These are phyloP conservation scores for Alternaria triticina DNA, from an alignment of 2,329 filamentous ascomycete species.

Conservation along the genomic window DNA sequence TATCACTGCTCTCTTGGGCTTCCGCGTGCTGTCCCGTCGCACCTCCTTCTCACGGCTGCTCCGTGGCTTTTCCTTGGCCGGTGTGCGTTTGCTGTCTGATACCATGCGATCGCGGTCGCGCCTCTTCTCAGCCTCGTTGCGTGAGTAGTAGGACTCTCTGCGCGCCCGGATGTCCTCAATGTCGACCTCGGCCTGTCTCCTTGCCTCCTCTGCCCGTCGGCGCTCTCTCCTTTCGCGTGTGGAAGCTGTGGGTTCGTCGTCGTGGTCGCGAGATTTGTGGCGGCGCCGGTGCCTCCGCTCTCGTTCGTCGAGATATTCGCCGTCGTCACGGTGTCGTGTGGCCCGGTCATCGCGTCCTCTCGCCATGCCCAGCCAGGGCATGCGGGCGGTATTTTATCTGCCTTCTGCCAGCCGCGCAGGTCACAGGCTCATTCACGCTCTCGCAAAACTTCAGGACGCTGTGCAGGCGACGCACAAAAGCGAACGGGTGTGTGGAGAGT, in stretches of 20 bases:
- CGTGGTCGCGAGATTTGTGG: constrained; percentile 32
- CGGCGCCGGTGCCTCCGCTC: constrained; percentile 39
- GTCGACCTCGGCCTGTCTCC: constrained; percentile 44
- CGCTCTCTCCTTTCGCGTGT: constrained; percentile 42
- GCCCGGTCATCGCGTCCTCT: constrained; percentile 40
- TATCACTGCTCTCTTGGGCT: constrained; percentile 32
- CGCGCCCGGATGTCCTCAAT: constrained; percentile 49
- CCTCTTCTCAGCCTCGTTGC: constrained; percentile 39
- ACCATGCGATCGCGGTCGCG: constrained; percentile 43
- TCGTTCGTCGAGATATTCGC: constrained; percentile 33
- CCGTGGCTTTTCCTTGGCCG: constrained; percentile 36
- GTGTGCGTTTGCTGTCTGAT: constrained; percentile 32
- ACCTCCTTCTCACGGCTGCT: constrained; percentile 38
- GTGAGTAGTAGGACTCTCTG: constrained; percentile 48
- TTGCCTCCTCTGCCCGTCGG: constrained; percentile 38
- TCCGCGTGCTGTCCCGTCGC: constrained; percentile 36
- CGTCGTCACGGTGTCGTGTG: constrained; percentile 39
- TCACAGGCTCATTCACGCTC: constrained; percentile 31
- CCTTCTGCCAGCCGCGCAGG: constrained; percentile 36
- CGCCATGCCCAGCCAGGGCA: constrained; percentile 40
- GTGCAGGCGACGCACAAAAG: constrained; percentile 38
- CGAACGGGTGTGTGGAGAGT: constrained; percentile 30
- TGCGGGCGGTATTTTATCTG: constrained; percentile 35
- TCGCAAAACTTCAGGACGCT: constrained; percentile 37
- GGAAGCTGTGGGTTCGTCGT: constrained; percentile 34